A percentile compares a stretch with the other conserved stretches of the same genome.
Evolutionary conservation across 2,329 filamentous ascomycete genomes (phyloP).

Genomic region (Colletotrichum simmondsii): DNA sequence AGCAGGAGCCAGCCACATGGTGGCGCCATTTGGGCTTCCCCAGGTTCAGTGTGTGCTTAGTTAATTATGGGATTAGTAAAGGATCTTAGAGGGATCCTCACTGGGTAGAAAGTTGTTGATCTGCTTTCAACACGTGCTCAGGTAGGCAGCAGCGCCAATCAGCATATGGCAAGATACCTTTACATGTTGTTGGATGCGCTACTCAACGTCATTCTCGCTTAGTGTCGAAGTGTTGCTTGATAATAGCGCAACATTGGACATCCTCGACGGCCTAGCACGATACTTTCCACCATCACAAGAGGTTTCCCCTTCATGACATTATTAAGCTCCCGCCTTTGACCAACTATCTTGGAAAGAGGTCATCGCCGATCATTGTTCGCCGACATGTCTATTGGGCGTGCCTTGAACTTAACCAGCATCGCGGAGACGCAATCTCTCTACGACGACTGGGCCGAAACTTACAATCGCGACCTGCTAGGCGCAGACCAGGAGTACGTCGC

Average conservation of each 20-base stretch:
- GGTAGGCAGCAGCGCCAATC: neutral
- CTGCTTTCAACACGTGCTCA: neutral
- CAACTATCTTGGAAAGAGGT: neutral
- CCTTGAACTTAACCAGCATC: neutral
- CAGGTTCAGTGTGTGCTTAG: neutral
- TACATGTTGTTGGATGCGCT: neutral
- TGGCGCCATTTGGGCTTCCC: neutral
- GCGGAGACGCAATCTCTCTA: neutral
- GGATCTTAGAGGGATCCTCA: neutral
- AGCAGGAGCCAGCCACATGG: neutral
- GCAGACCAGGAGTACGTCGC: neutral
- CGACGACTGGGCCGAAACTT: neutral
- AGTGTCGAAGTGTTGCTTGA: neutral
- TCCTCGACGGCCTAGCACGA: neutral
- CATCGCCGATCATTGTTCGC: neutral
- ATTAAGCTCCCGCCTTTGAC: neutral
- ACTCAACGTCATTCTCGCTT: neutral
- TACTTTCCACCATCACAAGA: neutral
- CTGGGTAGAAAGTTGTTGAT: neutral
- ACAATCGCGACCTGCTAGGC: neutral
- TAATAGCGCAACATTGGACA: neutral
- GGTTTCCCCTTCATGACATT: neutral
- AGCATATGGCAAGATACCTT: neutral
- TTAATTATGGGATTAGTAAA: neutral
- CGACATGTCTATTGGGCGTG: neutral